Conservation (phyloP, 108 stramenopile genomes). For the Conticribra weissflogii region DNA sequence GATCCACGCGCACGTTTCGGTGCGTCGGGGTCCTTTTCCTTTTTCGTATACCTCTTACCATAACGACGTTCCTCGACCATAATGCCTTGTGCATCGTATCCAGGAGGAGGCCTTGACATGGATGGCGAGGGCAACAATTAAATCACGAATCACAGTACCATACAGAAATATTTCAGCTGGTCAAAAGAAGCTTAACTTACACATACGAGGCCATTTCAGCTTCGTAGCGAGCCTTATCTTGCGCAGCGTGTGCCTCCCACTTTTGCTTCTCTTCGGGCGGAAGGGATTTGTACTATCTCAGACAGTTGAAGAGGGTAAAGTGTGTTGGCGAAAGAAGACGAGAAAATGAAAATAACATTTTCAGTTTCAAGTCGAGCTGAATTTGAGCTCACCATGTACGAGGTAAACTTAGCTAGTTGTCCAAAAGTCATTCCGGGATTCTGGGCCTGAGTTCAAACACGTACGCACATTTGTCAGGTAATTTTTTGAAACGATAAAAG, state of each 20-base stretch:
- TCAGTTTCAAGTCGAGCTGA: too few species aligned
- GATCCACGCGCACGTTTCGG: conserved; percentile 82
- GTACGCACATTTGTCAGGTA: not conserved
- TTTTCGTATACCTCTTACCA: conserved; percentile 67
- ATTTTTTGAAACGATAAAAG: not conserved
- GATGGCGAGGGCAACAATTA: too few species aligned
- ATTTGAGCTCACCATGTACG: too few species aligned
- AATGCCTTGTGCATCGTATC: conserved; percentile 80
- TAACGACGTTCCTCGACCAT: conserved; percentile 76
- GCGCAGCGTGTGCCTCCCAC: conserved; percentile 78
- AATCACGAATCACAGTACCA: too few species aligned
- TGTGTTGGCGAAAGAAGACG: too few species aligned
- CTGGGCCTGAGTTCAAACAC: conserved; percentile 2
- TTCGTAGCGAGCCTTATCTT: conserved; percentile 87
- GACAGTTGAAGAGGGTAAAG: too few species aligned
- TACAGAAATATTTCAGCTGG: too few species aligned
- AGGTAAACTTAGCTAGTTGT: conserved; percentile 36
- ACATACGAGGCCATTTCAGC: conserved; percentile 76
- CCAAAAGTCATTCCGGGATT: conserved; percentile 47
- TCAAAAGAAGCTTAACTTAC: too few species aligned
- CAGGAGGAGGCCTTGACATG: conserved; percentile 62
- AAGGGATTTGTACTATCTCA: conserved; percentile 87
- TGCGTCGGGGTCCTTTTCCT: conserved; percentile 71
- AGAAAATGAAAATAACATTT: too few species aligned
- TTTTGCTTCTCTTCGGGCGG: conserved; percentile 80